Evolutionary conservation across 2,329 filamentous ascomycete species (phyloP).

Genomic region (Dothiorella sarmentorum): DNA sequence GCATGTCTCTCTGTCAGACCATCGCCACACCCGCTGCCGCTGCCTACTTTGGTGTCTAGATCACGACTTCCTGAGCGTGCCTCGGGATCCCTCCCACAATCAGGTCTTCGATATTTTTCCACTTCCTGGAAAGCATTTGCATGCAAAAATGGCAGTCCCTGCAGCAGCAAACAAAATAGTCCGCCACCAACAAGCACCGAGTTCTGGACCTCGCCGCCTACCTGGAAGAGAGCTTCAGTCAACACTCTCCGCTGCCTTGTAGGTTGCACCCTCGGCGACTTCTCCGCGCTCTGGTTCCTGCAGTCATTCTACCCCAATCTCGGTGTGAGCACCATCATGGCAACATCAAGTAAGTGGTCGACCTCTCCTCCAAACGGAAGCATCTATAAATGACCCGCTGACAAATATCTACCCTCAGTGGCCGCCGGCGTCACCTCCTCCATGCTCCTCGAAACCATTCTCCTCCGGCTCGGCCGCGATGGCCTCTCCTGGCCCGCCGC

Average conservation of each 20-base stretch:
- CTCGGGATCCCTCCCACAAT: background rate
- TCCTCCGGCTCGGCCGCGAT: slow-evolving; percentile 50
- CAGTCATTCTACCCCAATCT: slow-evolving; percentile 48
- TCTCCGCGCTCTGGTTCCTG: slow-evolving; percentile 54
- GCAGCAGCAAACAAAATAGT: background rate
- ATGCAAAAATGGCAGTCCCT: background rate
- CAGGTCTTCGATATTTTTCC: background rate
- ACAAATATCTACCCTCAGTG: slow-evolving; percentile 39
- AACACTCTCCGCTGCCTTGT: slow-evolving; percentile 56
- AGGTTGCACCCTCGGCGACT: slow-evolving; percentile 56
- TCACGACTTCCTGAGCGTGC: too few relatives aligned
- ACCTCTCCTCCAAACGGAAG: background rate
- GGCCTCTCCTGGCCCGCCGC: slow-evolving; percentile 47
- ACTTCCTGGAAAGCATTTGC: background rate
- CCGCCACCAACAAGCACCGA: background rate
- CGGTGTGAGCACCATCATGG: slow-evolving; percentile 51
- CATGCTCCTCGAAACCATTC: slow-evolving; percentile 50
- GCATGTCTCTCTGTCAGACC: background rate
- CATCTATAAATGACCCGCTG: background rate
- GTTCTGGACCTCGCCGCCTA: slow-evolving; percentile 38
- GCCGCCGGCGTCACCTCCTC: slow-evolving; percentile 51
- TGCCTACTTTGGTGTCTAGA: too few relatives aligned
- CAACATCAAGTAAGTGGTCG: slow-evolving; percentile 39
- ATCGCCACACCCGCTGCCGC: background rate
- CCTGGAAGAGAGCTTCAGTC: slow-evolving; percentile 51